Evolutionary conservation across 768 basidiomycete genomes (phyloP), one percentile per base, ranked within the genome.

Genomic region (Podaxis mareebaensis): DNA sequence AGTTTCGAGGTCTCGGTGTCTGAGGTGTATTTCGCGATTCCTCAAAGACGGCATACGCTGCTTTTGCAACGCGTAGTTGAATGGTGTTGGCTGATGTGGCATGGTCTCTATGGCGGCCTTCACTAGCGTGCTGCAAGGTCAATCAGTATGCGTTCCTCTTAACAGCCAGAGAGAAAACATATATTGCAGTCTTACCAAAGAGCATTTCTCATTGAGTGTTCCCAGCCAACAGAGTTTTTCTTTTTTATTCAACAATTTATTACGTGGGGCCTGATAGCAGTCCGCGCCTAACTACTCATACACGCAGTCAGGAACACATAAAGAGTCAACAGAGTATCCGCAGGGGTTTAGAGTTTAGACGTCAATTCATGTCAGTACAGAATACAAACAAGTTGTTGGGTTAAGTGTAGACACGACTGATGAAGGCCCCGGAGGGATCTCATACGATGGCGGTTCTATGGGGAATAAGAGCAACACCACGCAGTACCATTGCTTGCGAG

Each of bases 401-500:
- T 10, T 20, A 17, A 15, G 74, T 74, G 53, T 78, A 78, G 53
- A 78, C 74, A 30, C 76, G 74, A 36, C 76, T 73, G 40, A 77
- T 70, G 4, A 75, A 74, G 28, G 77, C 73, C 15, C 71, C 72
- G 30, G 30, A 36, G 78, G 75, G 71, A 79, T 74, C 22, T 68
- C 74, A 44, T 70, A 40, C 75, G 3, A 76, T 52, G 48, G 73
- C 71, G 4, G 71, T 70, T 4, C 36, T 30, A 3, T 74, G 76
- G 22, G 63, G 59, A 40, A 51, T 28, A 20, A 73, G 22, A 58
- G 76, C 75, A 1, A 68, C 66, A 11, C 11, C 13, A 42, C 12
- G 40, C 40, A 42, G 40, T 4, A 13, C 40, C 40, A 42, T 33
- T 33, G 30, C 30, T 33, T 3, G 30, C 10, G 30, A 10, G 30